These are phyloP conservation scores for Globisporangium echinulatum DNA, from an alignment of 352 stramenopile genomes.

Conservation along the genomic window DNA sequence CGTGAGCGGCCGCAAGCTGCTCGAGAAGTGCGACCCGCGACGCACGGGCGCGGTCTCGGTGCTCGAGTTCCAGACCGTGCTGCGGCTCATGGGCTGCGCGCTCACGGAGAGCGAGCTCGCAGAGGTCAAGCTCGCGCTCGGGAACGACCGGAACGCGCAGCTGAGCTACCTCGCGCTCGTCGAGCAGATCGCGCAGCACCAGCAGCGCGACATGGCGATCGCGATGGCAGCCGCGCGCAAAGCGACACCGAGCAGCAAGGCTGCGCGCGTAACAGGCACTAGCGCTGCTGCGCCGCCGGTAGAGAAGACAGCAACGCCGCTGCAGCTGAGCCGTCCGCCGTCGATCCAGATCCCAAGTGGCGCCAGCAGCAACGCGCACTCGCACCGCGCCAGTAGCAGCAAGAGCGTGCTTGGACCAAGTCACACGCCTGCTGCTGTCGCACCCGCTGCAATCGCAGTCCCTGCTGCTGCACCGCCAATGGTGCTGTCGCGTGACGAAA, in stretches of 20 bases:
- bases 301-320: not conserved
- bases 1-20: constrained; percentile 59
- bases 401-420: not conserved
- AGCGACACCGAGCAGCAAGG: not conserved
- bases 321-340: not conserved
- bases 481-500: constrained; percentile 30
- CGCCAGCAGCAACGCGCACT: not conserved
- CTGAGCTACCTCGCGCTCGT: constrained; percentile 49
- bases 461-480: not conserved
- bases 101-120: constrained; percentile 43
- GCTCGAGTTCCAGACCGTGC: constrained; percentile 66
- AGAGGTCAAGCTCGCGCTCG: constrained; percentile 43
- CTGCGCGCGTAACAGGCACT: not conserved
- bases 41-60: constrained; percentile 48
- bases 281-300: too few species aligned
- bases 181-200: constrained; percentile 34
- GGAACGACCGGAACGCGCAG: constrained; percentile 28
- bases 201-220: constrained; percentile 13
- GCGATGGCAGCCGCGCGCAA: not conserved
- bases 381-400: not conserved
- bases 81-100: constrained; percentile 70
- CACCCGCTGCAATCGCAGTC: not conserved
- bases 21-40: constrained; percentile 64
- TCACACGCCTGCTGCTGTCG: not conserved
- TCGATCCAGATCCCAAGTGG: constrained; percentile 2